phyloP scores from a whole-genome alignment of 2,329 filamentous ascomycete genomes.

The Penicillium sclerotigenum region DNA sequence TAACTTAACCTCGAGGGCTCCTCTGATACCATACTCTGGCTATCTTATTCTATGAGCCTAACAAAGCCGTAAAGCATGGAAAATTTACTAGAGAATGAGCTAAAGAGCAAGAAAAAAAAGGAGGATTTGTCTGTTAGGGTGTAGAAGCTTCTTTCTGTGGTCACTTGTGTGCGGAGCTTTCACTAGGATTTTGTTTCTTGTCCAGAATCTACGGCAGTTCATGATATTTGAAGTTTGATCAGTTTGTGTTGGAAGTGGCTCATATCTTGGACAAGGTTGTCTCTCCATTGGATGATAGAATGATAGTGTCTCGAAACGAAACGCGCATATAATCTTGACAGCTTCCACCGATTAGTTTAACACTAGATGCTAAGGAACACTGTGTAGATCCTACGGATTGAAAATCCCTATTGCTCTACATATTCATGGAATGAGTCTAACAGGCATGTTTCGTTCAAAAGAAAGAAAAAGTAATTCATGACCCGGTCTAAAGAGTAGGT shows the following conservation, averaged over 20 bases:
- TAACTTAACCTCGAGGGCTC: no score
- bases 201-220: neutral
- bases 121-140: neutral
- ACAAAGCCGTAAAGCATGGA: neutral
- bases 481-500: neutral
- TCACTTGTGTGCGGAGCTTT: neutral
- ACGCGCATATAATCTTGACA: neutral
- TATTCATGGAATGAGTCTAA: neutral
- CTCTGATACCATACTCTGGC: no score
- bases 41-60: neutral
- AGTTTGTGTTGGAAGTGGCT: neutral
- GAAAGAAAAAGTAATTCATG: neutral
- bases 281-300: no score
- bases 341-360: no score
- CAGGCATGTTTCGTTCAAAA: neutral
- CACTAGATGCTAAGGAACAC: no score
- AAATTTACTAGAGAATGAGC: no score
- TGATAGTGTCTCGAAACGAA: neutral
- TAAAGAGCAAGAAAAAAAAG: neutral
- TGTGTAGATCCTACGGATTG: no score
- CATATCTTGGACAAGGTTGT: neutral
- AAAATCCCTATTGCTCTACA: no score
- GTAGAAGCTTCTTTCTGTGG: neutral
- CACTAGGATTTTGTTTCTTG: neutral
- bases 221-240: neutral